A percentile compares a stretch with the other conserved stretches of the same genome.
These are phyloP conservation scores for Vitis riparia DNA, from an alignment of 164 flowering plant genomes.

Conservation along the genomic window DNA sequence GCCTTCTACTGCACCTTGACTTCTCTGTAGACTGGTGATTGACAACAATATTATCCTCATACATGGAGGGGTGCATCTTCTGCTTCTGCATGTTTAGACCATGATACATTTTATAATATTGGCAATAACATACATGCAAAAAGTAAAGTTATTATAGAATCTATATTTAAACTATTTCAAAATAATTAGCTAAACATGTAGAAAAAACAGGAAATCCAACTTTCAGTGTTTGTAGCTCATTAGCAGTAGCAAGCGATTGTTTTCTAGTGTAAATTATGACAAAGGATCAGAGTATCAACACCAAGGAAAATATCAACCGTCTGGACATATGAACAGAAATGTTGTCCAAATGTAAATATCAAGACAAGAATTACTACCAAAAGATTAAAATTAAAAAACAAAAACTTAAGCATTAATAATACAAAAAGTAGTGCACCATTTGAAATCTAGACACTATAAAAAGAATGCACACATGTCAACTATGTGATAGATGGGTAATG, in stretches of 20 bases:
- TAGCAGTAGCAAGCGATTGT: neutral
- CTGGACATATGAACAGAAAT: too few relatives aligned
- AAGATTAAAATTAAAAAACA: too few relatives aligned
- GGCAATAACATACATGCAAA: neutral
- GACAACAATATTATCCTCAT: slow-evolving; percentile 23
- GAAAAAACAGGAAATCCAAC: slow-evolving; percentile 2
- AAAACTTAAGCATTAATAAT: too few relatives aligned
- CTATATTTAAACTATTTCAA: neutral
- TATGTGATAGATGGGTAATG: too few relatives aligned
- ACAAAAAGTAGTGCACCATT: too few relatives aligned
- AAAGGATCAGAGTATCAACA: neutral
- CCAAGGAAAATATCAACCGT: neutral
- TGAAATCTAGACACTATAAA: too few relatives aligned
- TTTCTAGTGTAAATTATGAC: neutral
- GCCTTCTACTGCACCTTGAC: slow-evolving; percentile 28
- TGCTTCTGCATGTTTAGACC: slow-evolving; percentile 28
- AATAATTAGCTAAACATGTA: neutral
- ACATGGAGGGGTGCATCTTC: slow-evolving; percentile 38
- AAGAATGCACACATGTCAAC: too few relatives aligned
- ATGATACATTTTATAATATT: neutral
- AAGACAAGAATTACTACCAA: too few relatives aligned
- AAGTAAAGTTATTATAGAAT: neutral
- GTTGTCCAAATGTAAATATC: too few relatives aligned
- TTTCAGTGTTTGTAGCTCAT: neutral
- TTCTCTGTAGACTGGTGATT: slow-evolving; percentile 18